Base-by-base conservation (phyloP, 164 flowering plant species). In the Vitis vinifera region DNA sequence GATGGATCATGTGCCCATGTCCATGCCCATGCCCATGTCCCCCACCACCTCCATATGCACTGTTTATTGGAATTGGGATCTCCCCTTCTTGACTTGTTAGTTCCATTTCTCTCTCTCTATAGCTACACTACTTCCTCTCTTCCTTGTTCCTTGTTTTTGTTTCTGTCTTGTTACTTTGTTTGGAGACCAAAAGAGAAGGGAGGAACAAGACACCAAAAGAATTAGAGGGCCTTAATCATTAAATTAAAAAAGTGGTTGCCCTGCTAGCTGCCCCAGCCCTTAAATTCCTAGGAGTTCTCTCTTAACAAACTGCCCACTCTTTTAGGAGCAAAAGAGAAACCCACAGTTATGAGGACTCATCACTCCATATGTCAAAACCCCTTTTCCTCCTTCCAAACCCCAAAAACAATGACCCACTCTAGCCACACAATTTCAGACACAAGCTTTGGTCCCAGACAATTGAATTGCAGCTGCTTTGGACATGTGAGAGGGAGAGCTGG, bases 1-100 rank as follows among this genome's bases (percentile, higher is more conserved):
- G 89, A 78, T 84, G 87, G 76, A 81, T 86, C 74, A 85, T 60
- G 69, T 79, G 80, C 31, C 69, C 79, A 69, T 78, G 83, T 13
- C 69, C 83, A 55, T 56, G 83, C n/a, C 71, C 83, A 55, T 56
- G 80, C 8, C 70, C 82, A 55, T 71, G 76, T 9, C 76, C 81
- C 60, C 80, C 81, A 65, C 52, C 78, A 59, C 80, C 81, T 62
- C 52, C 81, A 77, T 76, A 85, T 60, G 77, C 61, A 76, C 85
- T 83, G 78, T 72, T 85, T 59, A 88, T 66, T 63, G 94, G 94
- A 51, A 86, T 81, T 65, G 94, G 87, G 68, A 86, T 86, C 17
- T 83, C 89, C 14, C 71, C 91, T 37, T 83, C 87, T 63, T 83
- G 86, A 67, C 77, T 75, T 37, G 91, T 76, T 66, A 81, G 76